Percentiles rank a stretch among this genome's conserved stretches.
Conservation (phyloP, 345 rosid species). For the Brassica carinata region DNA sequence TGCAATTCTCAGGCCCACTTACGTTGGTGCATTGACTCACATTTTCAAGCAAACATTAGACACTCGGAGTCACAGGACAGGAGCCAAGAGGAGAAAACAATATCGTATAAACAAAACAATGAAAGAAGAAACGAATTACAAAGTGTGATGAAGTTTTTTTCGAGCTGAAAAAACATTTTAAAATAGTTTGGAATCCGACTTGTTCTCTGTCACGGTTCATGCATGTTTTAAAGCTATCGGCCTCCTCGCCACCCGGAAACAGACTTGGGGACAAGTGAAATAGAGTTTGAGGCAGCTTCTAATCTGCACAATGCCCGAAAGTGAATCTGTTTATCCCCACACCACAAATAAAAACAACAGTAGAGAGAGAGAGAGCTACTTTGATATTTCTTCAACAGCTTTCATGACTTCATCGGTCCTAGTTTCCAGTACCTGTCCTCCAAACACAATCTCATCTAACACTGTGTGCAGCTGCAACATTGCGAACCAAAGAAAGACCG, state of each 20-base stretch:
- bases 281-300: constrained; percentile 78
- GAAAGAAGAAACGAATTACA: neutral
- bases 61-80: neutral
- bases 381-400: constrained; percentile 87
- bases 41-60: neutral
- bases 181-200: neutral
- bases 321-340: neutral
- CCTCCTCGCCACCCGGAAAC: constrained; percentile 84
- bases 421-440: constrained; percentile 96
- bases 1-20: constrained; percentile 11
- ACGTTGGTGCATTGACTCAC: neutral
- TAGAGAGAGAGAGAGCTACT: constrained; percentile 41
- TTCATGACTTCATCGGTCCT: constrained; percentile 76
- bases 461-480: constrained; percentile 74
- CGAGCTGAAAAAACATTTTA: neutral
- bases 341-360: constrained; percentile 35
- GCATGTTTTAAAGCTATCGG: constrained; percentile 41
- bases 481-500: neutral
- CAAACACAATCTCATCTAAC: constrained; percentile 82
- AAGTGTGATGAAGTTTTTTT: neutral
- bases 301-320: constrained; percentile 49
- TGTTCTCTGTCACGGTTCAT: neutral
- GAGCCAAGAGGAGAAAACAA: neutral
- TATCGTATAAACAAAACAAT: neutral
- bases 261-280: constrained; percentile 67